Percentiles rank a stretch among this genome's conserved stretches.
These are phyloP conservation scores for Pseudogymnoascus sp. DNA, from an alignment of 2,329 filamentous ascomycete genomes.

Conservation along the genomic window DNA sequence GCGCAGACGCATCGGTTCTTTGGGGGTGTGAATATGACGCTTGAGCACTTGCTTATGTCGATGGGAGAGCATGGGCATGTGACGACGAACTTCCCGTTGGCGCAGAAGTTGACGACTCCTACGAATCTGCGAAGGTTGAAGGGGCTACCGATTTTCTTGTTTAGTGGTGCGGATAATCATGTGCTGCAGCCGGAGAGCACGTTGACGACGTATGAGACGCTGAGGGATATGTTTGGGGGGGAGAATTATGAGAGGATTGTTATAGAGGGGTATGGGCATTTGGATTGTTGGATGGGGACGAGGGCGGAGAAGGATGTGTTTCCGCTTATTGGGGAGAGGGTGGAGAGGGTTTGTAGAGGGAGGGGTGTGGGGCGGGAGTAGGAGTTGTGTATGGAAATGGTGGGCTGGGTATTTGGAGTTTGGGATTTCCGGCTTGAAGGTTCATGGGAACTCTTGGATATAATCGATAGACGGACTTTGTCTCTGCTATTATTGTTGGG, in stretches of 20 bases:
- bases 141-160: constrained; percentile 48
- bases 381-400: background rate
- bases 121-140: constrained; percentile 44
- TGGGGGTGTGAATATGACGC: constrained; percentile 53
- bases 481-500: background rate
- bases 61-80: constrained; percentile 46
- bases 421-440: background rate
- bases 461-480: background rate
- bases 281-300: constrained; percentile 56
- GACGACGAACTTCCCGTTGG: constrained; percentile 44
- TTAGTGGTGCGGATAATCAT: constrained; percentile 48
- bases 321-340: constrained; percentile 46
- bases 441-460: background rate
- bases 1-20: constrained; percentile 54
- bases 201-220: constrained; percentile 43
- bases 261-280: constrained; percentile 50
- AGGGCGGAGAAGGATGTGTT: constrained; percentile 53
- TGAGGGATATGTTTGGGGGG: constrained; percentile 45
- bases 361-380: constrained; percentile 6
- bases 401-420: background rate
- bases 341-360: constrained; percentile 40
- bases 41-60: constrained; percentile 48
- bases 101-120: constrained; percentile 39
- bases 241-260: constrained; percentile 44
- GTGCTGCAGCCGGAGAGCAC: constrained; percentile 49